Evolutionary conservation across 2,329 filamentous ascomycete genomes (phyloP), one percentile per base, ranked within the genome.

Genomic region (Aspergillus hortae): DNA sequence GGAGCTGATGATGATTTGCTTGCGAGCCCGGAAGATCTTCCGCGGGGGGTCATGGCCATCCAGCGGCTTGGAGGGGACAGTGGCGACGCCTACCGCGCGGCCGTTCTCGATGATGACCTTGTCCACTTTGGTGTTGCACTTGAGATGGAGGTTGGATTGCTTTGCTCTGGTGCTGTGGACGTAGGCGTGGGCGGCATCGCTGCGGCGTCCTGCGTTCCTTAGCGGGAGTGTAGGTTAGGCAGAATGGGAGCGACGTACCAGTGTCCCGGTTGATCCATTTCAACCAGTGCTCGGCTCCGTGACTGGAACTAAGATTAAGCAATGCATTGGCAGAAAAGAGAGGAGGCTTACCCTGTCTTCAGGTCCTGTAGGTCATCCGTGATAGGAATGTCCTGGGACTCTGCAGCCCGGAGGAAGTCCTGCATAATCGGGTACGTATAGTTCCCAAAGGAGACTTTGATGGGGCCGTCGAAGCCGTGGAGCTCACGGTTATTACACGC

Each of bases 381-480:
- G 11, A 83, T 77, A 0, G 84, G 88, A 53, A 91, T 90, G 17
- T 84, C 88, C 65, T 90, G 87, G 0, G 85, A 86, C 62, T 90
- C 87, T 3, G 82, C 77, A 14, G 87, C 86, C 17, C 87, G 78
- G 35, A 91, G 75, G 77, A 91, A 91, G 70, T 92, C 88, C 47
- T 91, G 85, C 79, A 88, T 90, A 70, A 92, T 85, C 1, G 88
- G 88, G 60, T 92, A 92, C 4, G 85, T 88, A 70, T 90, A 87
- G 71, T 90, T 90, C 49, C 87, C 86, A 57, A 91, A 91, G 0
- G 87, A 90, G 36, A 90, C 87, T 72, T 90, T 90, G 74, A 91
- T 90, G 0, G 89, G 89, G 0, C 89, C 88, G 32, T 90, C 87
- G 51, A 86, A 89, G 1, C 89, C 89, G 62, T 92, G 89, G 19